Evolutionary conservation across 805 yeast species (phyloP), one percentile per base, ranked within the genome.

Genomic region (Candida nitratophila): DNA sequence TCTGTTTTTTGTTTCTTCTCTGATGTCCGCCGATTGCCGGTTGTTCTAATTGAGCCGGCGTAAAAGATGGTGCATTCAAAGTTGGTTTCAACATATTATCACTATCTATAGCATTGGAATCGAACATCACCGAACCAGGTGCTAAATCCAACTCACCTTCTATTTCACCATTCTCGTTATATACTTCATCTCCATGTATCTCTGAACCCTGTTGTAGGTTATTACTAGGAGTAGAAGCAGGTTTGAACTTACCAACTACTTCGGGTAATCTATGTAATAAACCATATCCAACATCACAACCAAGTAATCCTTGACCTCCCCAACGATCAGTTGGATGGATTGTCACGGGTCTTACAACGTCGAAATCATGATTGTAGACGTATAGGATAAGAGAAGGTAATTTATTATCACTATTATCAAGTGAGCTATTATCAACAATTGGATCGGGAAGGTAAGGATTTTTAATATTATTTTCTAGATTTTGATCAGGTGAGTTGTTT

Each of bases 271-370:
- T 69, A 30, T 91, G 98, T 41, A 91, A 67, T 42, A 85, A 71
- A 0, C 99, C 99, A 55, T 89, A 90, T 0, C 97, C 98, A 17
- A 91, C 95, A 50, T 90, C 95, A 65, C 96, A 89, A 2, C 99
- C 99, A 32, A 91, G 65, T 32, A 88, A 69, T 1, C 96, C 96
- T 50, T 69, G 74, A 15, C 90, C 88, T n/a, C 89, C 87, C 88
- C 93, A 86, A 16, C 67, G 61, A n/a, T 74, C 72, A n/a, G 74
- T 67, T 3, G 87, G 84, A 43, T 76, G 69, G n/a, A 90, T 86
- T 0, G 86, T 80, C 3, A 91, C 90, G 0, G 96, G 96, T 53
- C 99, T 74, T 34, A 88, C 81, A 14, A 84, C 73, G 58, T 91
- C 93, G 55, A 79, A 83, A 55, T 86, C 95, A 53, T 84, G 91